Base-by-base conservation (phyloP, 2,329 filamentous ascomycete species). In the Cercospora sojina region DNA sequence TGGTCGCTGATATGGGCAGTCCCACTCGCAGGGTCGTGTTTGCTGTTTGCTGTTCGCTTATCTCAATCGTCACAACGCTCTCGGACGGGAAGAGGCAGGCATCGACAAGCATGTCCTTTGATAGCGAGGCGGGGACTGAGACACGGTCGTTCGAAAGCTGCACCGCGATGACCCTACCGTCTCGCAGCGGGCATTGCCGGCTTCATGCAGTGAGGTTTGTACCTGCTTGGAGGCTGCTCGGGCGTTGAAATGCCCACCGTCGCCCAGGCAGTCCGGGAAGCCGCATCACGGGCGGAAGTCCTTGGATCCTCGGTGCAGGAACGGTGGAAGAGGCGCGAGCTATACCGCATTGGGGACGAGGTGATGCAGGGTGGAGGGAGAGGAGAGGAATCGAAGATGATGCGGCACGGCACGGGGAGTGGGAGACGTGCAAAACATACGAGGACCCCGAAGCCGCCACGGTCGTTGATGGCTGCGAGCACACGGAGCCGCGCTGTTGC, bases 31-130 rank as follows among this genome's bases (percentile, higher is more conserved):
- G 43, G 57, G 38, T 61, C 43, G n/a, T 47, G 27, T 61, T 57
- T 65, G 56, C 41, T 41, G 38, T n/a, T n/a, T n/a, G n/a, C n/a
- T n/a, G n/a, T 35, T 62, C 64, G 64, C 32, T 53, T 62, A 66
- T 66, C 64, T 29, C 43, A 25, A 62, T 59, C 4, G 18, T 32
- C 1, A 55, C 16, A 13, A 55, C 51, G 23, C 27, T 55, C 51
- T 55, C 51, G 51, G 51, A n/a, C 51, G 49, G 61, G 59, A 9
- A 55, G 51, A 55, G 51, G 27, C 27, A 55, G 16, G n/a, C n/a
- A n/a, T n/a, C n/a, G n/a, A n/a, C 47, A n/a, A n/a, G 47, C 20
- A 51, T 20, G 51, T 55, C 23, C 23, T 27, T 55, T 27, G 51
- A 55, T 27, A 29, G 51, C 20, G 47, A 51, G 47, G 47, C 47